Percentiles rank a stretch among this genome's conserved stretches.
Conservation (phyloP, 2,329 filamentous ascomycete species). For the Epichloe festucae region DNA sequence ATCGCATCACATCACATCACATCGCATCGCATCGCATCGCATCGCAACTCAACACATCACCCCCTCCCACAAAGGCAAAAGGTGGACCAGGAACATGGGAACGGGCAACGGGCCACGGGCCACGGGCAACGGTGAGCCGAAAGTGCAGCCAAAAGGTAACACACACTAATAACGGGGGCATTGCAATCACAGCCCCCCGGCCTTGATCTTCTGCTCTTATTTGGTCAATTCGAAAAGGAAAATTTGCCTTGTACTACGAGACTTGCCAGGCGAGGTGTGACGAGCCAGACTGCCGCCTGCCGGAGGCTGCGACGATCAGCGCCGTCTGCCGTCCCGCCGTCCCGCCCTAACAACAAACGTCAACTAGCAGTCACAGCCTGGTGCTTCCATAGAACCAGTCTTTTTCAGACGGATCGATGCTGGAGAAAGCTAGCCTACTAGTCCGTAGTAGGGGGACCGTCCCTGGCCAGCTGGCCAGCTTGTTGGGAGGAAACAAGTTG, state of each 20-base stretch:
- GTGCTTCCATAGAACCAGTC: too few relatives aligned
- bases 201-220: background rate
- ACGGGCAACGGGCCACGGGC: background rate
- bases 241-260: background rate
- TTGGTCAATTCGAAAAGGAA: background rate
- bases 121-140: background rate
- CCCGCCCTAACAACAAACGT: background rate
- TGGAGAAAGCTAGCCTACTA: too few relatives aligned
- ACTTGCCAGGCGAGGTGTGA: conserved; percentile 1
- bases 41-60: background rate
- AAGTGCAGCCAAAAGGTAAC: background rate
- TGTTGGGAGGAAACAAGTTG: background rate
- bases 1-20: background rate
- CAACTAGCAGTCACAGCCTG: too few relatives aligned
- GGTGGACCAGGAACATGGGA: background rate
- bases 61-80: background rate
- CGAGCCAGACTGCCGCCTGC: conserved; percentile 5
- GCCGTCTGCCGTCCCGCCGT: conserved; percentile 1
- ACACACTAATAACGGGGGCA: background rate
- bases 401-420: too few relatives aligned
- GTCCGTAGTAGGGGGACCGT: too few relatives aligned
- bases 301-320: conserved; percentile 4
- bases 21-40: background rate
- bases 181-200: background rate
- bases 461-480: too few relatives aligned